phyloP scores from a whole-genome alignment of 2,329 filamentous ascomycete genomes.

The Paraphaeosphaeria sporulosa region DNA sequence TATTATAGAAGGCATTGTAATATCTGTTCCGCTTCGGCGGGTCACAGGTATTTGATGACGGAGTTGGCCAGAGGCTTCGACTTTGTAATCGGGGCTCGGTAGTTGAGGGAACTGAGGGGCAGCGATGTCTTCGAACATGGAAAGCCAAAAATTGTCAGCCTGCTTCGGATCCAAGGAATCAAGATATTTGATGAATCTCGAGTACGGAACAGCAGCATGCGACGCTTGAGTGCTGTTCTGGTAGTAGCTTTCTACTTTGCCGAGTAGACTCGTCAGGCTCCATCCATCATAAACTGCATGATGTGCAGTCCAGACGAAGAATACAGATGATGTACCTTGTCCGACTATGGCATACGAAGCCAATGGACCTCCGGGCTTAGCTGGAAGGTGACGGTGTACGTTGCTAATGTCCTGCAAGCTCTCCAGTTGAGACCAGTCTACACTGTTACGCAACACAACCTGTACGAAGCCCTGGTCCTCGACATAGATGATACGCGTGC shows the following conservation, averaged over 20 bases:
- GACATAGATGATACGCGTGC: conserved; percentile 52
- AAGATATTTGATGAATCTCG: conserved; percentile 43
- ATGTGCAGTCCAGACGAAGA: conserved; percentile 48
- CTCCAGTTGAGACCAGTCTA: conserved; percentile 28
- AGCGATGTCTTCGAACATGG: conserved; percentile 35
- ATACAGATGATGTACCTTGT: conserved; percentile 21
- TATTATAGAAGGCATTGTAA: conserved; percentile 49
- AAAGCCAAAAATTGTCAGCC: conserved; percentile 39
- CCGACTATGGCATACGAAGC: conserved; percentile 35
- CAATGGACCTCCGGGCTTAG: conserved; percentile 36
- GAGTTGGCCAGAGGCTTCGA: conserved; percentile 39
- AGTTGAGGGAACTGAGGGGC: conserved; percentile 43
- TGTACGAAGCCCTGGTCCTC: conserved; percentile 43
- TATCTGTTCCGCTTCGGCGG: conserved; percentile 31
- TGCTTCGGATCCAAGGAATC: conserved; percentile 33
- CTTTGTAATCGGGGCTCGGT: conserved; percentile 40
- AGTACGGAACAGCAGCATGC: conserved; percentile 34
- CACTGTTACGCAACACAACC: conserved; percentile 36
- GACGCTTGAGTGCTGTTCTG: conserved; percentile 15
- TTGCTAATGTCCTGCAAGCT: conserved; percentile 35
- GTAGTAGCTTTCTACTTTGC: conserved; percentile 37
- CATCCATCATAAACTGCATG: conserved; percentile 50
- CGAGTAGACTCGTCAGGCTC: conserved; percentile 37
- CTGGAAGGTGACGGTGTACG: conserved; percentile 36
- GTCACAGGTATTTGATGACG: conserved; percentile 28